Evolutionary conservation across 805 yeast genomes (phyloP).

Genomic region (Saccharomycopsis oosterbeekiorum): DNA sequence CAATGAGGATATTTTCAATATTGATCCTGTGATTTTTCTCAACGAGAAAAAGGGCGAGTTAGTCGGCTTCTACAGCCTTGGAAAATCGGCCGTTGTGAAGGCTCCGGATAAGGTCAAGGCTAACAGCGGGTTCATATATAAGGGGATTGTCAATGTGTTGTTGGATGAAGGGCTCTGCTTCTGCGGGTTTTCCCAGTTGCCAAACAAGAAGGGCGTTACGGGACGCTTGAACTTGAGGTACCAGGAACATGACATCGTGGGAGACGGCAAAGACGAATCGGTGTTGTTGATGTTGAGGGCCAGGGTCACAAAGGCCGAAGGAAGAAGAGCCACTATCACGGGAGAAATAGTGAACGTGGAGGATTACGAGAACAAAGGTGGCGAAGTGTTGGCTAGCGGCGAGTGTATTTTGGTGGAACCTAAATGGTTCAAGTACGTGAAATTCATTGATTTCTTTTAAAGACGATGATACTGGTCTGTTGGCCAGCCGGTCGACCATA

Average conservation of each 20-base stretch:
- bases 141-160: conserved; percentile 41
- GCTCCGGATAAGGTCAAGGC: background rate
- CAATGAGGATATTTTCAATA: conserved; percentile 57
- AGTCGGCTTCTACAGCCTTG: conserved; percentile 62
- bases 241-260: conserved; percentile 26
- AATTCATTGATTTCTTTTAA: conserved; percentile 38
- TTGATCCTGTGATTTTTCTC: conserved; percentile 64
- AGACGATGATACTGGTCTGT: too few species aligned
- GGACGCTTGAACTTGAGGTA: conserved; percentile 65
- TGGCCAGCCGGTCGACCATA: too few species aligned
- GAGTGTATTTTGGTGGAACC: conserved; percentile 76
- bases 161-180: conserved; percentile 78
- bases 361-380: background rate
- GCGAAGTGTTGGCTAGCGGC: conserved; percentile 44
- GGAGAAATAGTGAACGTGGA: conserved; percentile 51
- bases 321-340: conserved; percentile 71
- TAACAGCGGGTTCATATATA: conserved; percentile 65
- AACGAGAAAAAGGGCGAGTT: conserved; percentile 43
- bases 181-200: conserved; percentile 77
- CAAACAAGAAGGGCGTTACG: conserved; percentile 80
- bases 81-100: conserved; percentile 25
- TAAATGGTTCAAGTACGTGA: conserved; percentile 69
- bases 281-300: conserved; percentile 52
- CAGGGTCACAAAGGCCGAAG: conserved; percentile 52
- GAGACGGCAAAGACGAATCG: conserved; percentile 33